Percentiles rank a stretch among this genome's conserved stretches.
Evolutionary conservation across 2,329 filamentous ascomycete species (phyloP).

Genomic region (Dactylella cylindrospora): DNA sequence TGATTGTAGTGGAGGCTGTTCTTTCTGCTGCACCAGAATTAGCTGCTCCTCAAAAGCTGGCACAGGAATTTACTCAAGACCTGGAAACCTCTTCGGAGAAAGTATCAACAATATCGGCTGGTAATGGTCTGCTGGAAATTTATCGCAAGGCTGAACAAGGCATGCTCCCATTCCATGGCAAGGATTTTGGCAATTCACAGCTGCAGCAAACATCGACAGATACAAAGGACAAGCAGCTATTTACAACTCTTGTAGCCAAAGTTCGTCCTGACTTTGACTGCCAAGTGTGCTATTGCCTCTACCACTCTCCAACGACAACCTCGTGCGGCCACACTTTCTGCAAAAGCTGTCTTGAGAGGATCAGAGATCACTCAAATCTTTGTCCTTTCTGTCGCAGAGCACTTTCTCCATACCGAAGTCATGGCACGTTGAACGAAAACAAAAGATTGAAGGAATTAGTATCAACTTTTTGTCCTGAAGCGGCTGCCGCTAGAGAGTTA

Average conservation of each 20-base stretch:
- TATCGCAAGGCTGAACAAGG: constrained; percentile 62
- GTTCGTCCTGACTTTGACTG: constrained; percentile 76
- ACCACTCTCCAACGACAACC: constrained; percentile 80
- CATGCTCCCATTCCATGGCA: constrained; percentile 45
- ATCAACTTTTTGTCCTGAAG: constrained; percentile 68
- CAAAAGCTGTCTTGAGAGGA: constrained; percentile 72
- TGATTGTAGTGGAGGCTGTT: constrained; percentile 62
- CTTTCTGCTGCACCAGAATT: constrained; percentile 56
- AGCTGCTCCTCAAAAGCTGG: constrained; percentile 54
- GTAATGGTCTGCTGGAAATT: constrained; percentile 65
- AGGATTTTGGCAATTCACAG: constrained; percentile 46
- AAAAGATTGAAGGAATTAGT: constrained; percentile 65
- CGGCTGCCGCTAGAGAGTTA: constrained; percentile 61
- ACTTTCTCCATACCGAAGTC: constrained; percentile 54
- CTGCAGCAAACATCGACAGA: constrained; percentile 17
- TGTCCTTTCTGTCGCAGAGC: constrained; percentile 75
- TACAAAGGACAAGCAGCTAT: constrained; percentile 56
- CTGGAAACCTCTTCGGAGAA: constrained; percentile 51
- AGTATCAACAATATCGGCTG: constrained; percentile 54
- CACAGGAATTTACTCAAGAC: no score
- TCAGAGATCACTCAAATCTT: constrained; percentile 72
- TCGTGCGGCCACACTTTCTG: constrained; percentile 89
- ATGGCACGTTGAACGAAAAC: constrained; percentile 59
- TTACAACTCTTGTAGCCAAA: constrained; percentile 63
- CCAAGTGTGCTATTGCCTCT: constrained; percentile 80